Evolutionary conservation across 2,329 filamentous ascomycete species (phyloP), one percentile per base, ranked within the genome.

Genomic region (Neonectria hederae): DNA sequence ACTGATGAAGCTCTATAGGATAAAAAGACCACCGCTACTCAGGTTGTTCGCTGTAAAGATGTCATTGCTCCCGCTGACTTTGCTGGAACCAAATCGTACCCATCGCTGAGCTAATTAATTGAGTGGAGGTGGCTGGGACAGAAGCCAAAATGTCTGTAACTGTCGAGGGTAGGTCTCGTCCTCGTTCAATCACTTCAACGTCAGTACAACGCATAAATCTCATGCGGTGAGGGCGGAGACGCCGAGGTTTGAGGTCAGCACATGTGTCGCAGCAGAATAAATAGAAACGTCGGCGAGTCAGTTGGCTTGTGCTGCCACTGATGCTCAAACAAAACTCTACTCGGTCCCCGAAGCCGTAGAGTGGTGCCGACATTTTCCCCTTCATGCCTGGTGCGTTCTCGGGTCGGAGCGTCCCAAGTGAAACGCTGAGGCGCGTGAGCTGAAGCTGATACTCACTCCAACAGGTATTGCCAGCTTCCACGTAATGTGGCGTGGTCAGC

Each of bases 391-490:
- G 48, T 11, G 48, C 48, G 48, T 54, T 21, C 42, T 26, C 52
- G 24, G 32, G 52, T 30, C 35, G n/a, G 35, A 42, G 32, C 52
- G 52, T 42, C 38, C n/a, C 26, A 38, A 28, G 52, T 54, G 52
- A 54, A 54, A 54, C 52, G 35, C 38, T 30, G 52, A 21, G 35
- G 38, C 22, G 38, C 52, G 35, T 43, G 35, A 22, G 52, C 52
- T 54, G 35, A 54, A 43, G 35, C 19, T 21, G 52, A 42, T 21
- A 30, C 52, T 54, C 52, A n/a, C n/a, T n/a, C n/a, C n/a, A 24
- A 54, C 52, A 13, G 52, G 52, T n/a, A 43, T 28, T 54, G 52
- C n/a, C 17, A n/a, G 35, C 35, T 28, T 54, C 52, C 52, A 42
- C 52, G 52, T 42, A 43, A 54, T 54, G 52, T 54, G 52, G n/a